Base-by-base conservation (phyloP, 2,329 filamentous ascomycete species). In the Periconia macrospinosa region DNA sequence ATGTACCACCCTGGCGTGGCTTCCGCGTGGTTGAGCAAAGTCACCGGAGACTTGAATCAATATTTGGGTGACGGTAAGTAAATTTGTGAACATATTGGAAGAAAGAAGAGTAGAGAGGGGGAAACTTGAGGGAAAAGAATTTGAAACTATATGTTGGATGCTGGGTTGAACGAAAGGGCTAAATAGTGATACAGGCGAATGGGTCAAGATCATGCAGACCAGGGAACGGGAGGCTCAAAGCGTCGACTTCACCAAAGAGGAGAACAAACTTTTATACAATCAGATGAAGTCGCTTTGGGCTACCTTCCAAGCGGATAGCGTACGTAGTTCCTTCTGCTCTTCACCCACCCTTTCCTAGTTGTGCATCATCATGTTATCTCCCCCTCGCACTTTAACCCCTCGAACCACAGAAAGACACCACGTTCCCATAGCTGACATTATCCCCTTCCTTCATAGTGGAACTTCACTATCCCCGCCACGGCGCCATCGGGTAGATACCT, bases 401-500 rank as follows among this genome's bases (percentile, higher is more conserved):
- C 14, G 30, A 33, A 14, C 5, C 33, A 19, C 30, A 6, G 19
- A 42, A 11, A 23, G 27, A 13, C n/a, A 5, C 17, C 13, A 23
- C 18, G 2, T 30, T 15, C 9, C 18, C 17, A 15, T 15, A 9
- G 3, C 20, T 23, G 13, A 15, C 15, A 18, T 15, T 27, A 8
- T 14, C 27, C 33, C 17, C 41, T n/a, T 15, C 13, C 18, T 52
- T 23, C 23, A 27, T 45, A 62, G 60, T 60, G 55, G 50, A 62
- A 61, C 53, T 61, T 63, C 41, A 58, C 59, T 6, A 58, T 63
- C 30, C 60, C 60, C 3, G 41, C 35, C 7, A 54, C 52, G 6
- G 59, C 60, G 7, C 60, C 60, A 27, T 50, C 58, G 17, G 60
- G 60, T 6, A 50, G 50, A 30, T 61, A 61, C 33, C 49, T 63